phyloP scores from a whole-genome alignment of 1,284 basidiomycete species.

The Pholiota adiposa region DNA sequence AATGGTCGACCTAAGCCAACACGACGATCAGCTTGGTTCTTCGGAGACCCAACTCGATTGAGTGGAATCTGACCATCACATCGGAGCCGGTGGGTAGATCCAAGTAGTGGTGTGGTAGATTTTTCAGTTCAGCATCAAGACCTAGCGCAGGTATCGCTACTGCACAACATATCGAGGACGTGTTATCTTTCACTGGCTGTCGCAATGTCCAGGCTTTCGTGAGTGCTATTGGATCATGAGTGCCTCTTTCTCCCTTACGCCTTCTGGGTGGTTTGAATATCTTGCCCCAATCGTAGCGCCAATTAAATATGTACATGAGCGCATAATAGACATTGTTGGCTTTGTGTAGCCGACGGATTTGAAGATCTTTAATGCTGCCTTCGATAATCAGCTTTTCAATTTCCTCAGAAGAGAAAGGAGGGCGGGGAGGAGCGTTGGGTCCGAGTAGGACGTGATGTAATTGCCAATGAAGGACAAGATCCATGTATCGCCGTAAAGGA shows the following conservation, averaged over 20 bases:
- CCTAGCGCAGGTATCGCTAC: slow-evolving; percentile 34
- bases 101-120: slow-evolving; percentile 13
- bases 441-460: slow-evolving; percentile 80
- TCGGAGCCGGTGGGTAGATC: slow-evolving; percentile 26
- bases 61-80: slow-evolving; percentile 17
- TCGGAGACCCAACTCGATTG: slow-evolving; percentile 22
- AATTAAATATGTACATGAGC: slow-evolving; percentile 39
- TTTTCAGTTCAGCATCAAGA: slow-evolving; percentile 25
- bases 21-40: slow-evolving; percentile 24
- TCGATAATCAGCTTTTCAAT: slow-evolving; percentile 39
- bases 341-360: slow-evolving; percentile 11
- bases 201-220: slow-evolving; percentile 27
- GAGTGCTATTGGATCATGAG: slow-evolving; percentile 35
- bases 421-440: slow-evolving; percentile 30
- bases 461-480: slow-evolving; percentile 93
- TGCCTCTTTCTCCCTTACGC: too few relatives aligned
- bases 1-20: slow-evolving; percentile 9
- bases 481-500: slow-evolving; percentile 86
- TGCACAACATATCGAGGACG: slow-evolving; percentile 16
- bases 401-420: slow-evolving; percentile 48
- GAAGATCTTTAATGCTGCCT: slow-evolving; percentile 11
- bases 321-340: slow-evolving; percentile 31
- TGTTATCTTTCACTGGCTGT: slow-evolving; percentile 18
- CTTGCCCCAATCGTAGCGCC: too few relatives aligned
- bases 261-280: too few relatives aligned